Base-by-base conservation (phyloP, 2,329 filamentous ascomycete genomes). In the Penicillium sumatraense region DNA sequence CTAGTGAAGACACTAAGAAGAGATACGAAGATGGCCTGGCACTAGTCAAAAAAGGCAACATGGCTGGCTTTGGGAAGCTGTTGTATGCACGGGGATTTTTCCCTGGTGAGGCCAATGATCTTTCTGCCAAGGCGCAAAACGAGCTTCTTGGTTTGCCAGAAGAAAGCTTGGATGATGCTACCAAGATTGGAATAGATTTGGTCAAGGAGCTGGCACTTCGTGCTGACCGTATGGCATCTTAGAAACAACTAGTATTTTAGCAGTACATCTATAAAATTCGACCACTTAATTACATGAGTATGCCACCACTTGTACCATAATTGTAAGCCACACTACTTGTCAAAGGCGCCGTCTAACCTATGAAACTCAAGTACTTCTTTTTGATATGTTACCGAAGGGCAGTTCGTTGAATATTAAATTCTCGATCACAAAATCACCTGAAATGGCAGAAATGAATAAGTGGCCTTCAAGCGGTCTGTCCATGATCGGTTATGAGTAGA, bases 101-200 rank as follows among this genome's bases (percentile, higher is more conserved):
- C 53, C 74, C 78, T 0, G 73, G 74, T 41, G 74, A 69, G 6
- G 62, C 72, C 0, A 68, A 59, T 10, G 72, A 80, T 5, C 75
- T 79, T 58, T 79, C 80, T 53, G 73, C 68, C 31, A 77, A 74
- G 49, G 58, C 78, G 14, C 73, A 76, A 2, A 89, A 89, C 58
- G 77, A 80, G 13, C 61, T 75, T 5, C 70, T 90, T n/a, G 83
- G 78, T 0, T 70, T 89, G 64, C 80, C 82, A 0, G 72, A 81
- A 57, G 86, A 89, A 68, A 78, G 81, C 40, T 58, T 89, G 42
- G 85, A 89, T 61, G 79, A 82, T 56, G 73, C 74, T 21, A 89
- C 82, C 0, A 78, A 74, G 67, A 67, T 68, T 21, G 82, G 78
- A 0, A 60, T 87, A 0, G 72, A 79, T 7, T 67, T 83, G 73